Conservation (phyloP, 2,329 filamentous ascomycete species). For the Ilyonectria sp. region DNA sequence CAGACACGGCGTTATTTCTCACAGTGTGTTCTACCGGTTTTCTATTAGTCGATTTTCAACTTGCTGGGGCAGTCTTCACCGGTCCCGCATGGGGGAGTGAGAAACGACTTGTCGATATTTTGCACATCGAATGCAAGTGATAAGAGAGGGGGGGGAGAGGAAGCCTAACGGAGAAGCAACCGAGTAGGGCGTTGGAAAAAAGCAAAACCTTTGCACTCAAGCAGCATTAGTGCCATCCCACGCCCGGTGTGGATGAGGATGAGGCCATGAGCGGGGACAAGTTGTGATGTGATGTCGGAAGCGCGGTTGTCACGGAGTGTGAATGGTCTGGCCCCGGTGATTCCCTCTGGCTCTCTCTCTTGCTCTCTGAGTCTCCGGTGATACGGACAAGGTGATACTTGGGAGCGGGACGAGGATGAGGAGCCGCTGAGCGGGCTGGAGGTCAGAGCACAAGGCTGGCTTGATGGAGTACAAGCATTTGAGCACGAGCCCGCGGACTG, state of each 20-base stretch:
- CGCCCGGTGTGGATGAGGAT: background rate
- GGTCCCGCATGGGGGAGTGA: conserved; percentile 13
- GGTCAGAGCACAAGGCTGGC: conserved; percentile 5
- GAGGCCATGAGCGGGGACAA: background rate
- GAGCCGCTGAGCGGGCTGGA: background rate
- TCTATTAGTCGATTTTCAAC: conserved; percentile 18
- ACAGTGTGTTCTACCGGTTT: background rate
- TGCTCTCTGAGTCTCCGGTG: background rate
- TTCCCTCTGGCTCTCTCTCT: background rate
- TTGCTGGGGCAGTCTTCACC: conserved; percentile 14
- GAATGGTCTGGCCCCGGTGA: background rate
- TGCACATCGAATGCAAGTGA: conserved; percentile 1
- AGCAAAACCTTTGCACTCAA: conserved; percentile 1
- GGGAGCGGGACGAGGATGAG: background rate
- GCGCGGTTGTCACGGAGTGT: conserved; percentile 18
- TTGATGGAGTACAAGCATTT: conserved; percentile 1
- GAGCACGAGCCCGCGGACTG: conserved; percentile 17
- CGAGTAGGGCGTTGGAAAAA: conserved; percentile 8
- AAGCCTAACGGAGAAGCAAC: conserved; percentile 15
- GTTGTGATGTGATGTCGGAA: conserved; percentile 13
- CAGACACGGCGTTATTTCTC: conserved; percentile 1
- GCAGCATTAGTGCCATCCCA: background rate
- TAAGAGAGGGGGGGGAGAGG: conserved; percentile 2
- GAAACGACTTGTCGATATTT: conserved; percentile 26
- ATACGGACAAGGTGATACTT: conserved; percentile 10